Evolutionary conservation across 2,329 filamentous ascomycete genomes (phyloP).

Genomic region (Monilinia vaccinii-corymbosi): DNA sequence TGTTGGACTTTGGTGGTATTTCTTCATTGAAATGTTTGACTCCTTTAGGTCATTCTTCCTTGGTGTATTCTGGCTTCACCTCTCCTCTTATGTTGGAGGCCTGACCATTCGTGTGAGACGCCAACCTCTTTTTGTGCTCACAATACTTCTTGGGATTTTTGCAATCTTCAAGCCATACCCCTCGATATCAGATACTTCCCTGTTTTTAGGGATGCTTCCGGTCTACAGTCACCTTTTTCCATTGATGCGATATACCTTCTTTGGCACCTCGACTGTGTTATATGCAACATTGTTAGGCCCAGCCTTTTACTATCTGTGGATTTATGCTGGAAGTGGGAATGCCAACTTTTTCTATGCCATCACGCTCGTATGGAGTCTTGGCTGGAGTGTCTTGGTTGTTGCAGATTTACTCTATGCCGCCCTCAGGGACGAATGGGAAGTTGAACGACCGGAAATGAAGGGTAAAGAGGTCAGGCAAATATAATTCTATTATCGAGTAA

Average conservation of each 20-base stretch:
- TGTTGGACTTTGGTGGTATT: conserved; percentile 98
- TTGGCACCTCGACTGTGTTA: conserved; percentile 71
- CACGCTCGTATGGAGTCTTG: conserved; percentile 94
- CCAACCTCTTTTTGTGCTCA: conserved; percentile 80
- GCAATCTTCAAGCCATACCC: conserved; percentile 97
- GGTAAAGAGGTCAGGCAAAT: conserved; percentile 63
- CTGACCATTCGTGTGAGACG: conserved; percentile 72
- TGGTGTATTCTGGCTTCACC: conserved; percentile 94
- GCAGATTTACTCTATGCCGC: conserved; percentile 80
- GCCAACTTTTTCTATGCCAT: conserved; percentile 99
- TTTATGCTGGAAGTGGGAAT: conserved; percentile 94
- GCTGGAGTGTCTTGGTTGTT: conserved; percentile 71
- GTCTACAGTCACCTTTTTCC: conserved; percentile 89
- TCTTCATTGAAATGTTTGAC: conserved; percentile 99
- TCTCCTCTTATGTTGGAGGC: conserved; percentile 80
- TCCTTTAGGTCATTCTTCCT: conserved; percentile 96
- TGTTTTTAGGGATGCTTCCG: conserved; percentile 76
- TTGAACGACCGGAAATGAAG: conserved; percentile 79
- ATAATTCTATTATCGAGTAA: conserved; percentile 15
- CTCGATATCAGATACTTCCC: conserved; percentile 77
- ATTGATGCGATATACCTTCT: conserved; percentile 86
- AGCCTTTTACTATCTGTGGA: conserved; percentile 95
- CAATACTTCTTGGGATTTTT: conserved; percentile 79
- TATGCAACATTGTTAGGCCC: conserved; percentile 87
- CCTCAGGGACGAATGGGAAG: conserved; percentile 87